Evolutionary conservation across 1,284 basidiomycete species (phyloP).

Genomic region (Bjerkandera adusta): DNA sequence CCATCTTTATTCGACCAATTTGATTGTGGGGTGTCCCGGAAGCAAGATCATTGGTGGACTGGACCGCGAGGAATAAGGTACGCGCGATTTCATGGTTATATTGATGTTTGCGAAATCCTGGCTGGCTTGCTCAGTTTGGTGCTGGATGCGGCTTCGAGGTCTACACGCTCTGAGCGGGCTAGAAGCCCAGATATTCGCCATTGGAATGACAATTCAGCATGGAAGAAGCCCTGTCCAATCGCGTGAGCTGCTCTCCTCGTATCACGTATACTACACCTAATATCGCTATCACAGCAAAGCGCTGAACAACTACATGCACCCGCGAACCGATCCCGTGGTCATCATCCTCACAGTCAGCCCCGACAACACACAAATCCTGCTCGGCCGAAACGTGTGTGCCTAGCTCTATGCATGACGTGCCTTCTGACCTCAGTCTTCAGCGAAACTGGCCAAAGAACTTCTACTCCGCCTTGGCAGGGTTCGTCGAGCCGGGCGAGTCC

Average conservation of each 20-base stretch:
- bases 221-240: conserved; percentile 65
- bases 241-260: conserved; percentile 43
- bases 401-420: not conserved
- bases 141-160: conserved; percentile 82
- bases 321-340: conserved; percentile 86
- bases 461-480: conserved; percentile 89
- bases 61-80: conserved; percentile 86
- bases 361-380: conserved; percentile 76
- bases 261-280: conserved; percentile 10
- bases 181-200: conserved; percentile 86
- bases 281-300: conserved; percentile 63
- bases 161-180: conserved; percentile 93
- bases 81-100: conserved; percentile 11
- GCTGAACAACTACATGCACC: conserved; percentile 85
- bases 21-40: conserved; percentile 73
- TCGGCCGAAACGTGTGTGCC: conserved; percentile 77
- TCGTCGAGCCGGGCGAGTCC: conserved; percentile 89
- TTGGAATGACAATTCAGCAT: conserved; percentile 62
- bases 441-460: conserved; percentile 64
- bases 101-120: conserved; percentile 14
- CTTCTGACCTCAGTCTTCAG: no score
- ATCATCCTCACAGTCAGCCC: conserved; percentile 88
- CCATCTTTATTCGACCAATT: conserved; percentile 56
- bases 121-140: no score
- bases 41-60: conserved; percentile 81